Evolutionary conservation across 2,329 filamentous ascomycete genomes (phyloP).

Genomic region (Incumbomyces delicatus): DNA sequence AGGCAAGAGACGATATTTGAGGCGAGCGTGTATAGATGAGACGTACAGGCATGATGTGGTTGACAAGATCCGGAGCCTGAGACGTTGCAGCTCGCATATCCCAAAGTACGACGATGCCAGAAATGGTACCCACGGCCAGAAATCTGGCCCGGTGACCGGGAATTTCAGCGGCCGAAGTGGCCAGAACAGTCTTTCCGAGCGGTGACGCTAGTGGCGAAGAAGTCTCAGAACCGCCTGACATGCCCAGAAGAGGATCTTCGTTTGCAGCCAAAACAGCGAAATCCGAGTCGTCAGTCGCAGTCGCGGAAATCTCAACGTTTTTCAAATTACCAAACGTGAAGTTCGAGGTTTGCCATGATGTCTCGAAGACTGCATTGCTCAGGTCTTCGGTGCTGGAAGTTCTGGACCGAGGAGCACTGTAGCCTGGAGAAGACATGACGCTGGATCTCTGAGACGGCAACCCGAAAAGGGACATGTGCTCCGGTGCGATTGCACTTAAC

Average conservation of each 20-base stretch:
- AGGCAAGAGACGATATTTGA: constrained; percentile 68
- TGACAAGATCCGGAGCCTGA: constrained; percentile 43
- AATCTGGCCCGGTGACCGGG: constrained; percentile 78
- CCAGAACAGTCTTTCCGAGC: constrained; percentile 35
- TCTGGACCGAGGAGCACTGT: constrained; percentile 26
- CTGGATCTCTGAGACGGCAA: constrained; percentile 13
- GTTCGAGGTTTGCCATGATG: constrained; percentile 58
- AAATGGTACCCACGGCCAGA: constrained; percentile 69
- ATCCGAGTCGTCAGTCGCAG: constrained; percentile 62
- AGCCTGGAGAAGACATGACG: constrained; percentile 13
- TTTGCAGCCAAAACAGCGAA: constrained; percentile 60
- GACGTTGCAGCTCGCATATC: constrained; percentile 62
- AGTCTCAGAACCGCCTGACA: constrained; percentile 43
- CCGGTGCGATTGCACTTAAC: constrained; percentile 17
- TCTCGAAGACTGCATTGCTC: constrained; percentile 32
- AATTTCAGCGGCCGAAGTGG: constrained; percentile 47
- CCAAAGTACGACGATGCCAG: constrained; percentile 72
- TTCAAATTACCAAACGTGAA: constrained; percentile 53
- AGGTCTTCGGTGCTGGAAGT: constrained; percentile 24
- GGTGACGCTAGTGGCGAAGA: constrained; percentile 48
- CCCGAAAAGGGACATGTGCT: constrained; percentile 38
- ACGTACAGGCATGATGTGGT: constrained; percentile 60
- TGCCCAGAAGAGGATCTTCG: constrained; percentile 66
- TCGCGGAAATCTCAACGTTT: constrained; percentile 56
- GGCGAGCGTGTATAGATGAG: constrained; percentile 85